These are phyloP conservation scores for Paradendryphiella salina DNA, from an alignment of 2,329 filamentous ascomycete species.

Conservation along the genomic window DNA sequence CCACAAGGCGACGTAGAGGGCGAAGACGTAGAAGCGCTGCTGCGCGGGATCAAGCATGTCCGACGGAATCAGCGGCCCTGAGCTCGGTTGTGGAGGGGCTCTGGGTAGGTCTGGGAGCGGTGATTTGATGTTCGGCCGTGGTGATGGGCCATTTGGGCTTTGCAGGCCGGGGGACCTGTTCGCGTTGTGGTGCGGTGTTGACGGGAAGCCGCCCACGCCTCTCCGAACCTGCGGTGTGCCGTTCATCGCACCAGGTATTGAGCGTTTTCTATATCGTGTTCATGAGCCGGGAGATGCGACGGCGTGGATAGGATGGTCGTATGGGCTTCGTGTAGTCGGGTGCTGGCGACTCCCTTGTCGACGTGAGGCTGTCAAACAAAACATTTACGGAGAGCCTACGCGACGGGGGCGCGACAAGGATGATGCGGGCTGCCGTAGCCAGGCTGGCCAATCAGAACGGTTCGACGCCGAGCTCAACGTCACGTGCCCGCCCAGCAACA, in stretches of 20 bases:
- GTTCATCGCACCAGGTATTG: constrained; percentile 69
- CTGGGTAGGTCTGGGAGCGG: constrained; percentile 42
- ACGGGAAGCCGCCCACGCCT: constrained; percentile 75
- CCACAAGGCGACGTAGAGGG: constrained; percentile 74
- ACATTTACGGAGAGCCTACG: constrained; percentile 27
- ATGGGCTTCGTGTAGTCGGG: constrained; percentile 2
- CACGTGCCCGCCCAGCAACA: constrained; percentile 10
- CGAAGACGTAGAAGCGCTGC: constrained; percentile 83
- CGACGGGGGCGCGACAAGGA: constrained; percentile 30
- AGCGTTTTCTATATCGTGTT: constrained; percentile 17
- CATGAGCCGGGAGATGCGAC: constrained; percentile 21
- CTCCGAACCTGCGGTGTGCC: constrained; percentile 72
- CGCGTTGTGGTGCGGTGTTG: constrained; percentile 64
- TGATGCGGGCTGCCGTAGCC: constrained; percentile 18
- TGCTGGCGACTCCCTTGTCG: constrained; percentile 13
- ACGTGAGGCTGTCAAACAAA: constrained; percentile 31
- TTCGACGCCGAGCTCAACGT: constrained; percentile 11
- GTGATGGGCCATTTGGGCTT: constrained; percentile 29
- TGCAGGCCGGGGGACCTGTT: constrained; percentile 34
- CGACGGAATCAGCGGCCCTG: constrained; percentile 74
- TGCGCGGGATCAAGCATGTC: constrained; percentile 84
- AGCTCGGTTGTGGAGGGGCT: constrained; percentile 22
- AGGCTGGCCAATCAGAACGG: constrained; percentile 26
- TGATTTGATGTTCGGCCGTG: constrained; percentile 42
- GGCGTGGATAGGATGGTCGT: not conserved